A percentile compares a stretch with the other conserved stretches of the same genome.
These are phyloP conservation scores for Picea sitchensis DNA, from an alignment of 75 land plant genomes.

Conservation along the genomic window DNA sequence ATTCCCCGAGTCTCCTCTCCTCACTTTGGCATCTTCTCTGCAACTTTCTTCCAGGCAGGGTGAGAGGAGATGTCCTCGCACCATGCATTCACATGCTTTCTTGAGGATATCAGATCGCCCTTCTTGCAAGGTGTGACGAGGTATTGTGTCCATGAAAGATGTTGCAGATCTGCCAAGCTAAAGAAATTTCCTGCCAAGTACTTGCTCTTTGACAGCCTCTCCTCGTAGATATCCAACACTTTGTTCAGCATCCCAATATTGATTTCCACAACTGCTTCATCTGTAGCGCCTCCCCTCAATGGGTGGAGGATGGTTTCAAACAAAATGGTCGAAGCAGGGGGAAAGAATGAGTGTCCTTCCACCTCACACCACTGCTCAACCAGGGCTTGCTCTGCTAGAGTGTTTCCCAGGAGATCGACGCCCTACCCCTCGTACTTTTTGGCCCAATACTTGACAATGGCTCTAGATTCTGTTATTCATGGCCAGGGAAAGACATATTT, in stretches of 20 bases:
- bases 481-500: background rate
- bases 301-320: conserved; percentile 16
- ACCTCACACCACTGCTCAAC: conserved; percentile 29
- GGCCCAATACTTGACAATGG: conserved; percentile 14
- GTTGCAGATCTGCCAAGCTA: conserved; percentile 51
- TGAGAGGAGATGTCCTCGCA: conserved; percentile 33
- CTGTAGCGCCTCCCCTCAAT: conserved; percentile 7
- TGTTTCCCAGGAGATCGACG: conserved; percentile 9
- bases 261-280: conserved; percentile 17
- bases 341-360: conserved; percentile 17
- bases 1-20: no score
- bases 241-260: conserved; percentile 37
- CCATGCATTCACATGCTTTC: conserved; percentile 59
- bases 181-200: conserved; percentile 52
- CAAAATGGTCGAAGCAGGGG: conserved; percentile 12
- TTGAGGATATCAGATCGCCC: conserved; percentile 16
- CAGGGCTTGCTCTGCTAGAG: conserved; percentile 5
- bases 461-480: conserved; percentile 13
- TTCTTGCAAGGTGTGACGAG: conserved; percentile 16
- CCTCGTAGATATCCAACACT: conserved; percentile 61
- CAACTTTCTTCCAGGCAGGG: conserved; percentile 42
- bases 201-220: conserved; percentile 24
- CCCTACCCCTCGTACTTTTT: conserved; percentile 16
- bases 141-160: conserved; percentile 29
- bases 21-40: background rate